Evolutionary conservation across 768 basidiomycete species (phyloP).

Genomic region (Tricholoma flavovirens): DNA sequence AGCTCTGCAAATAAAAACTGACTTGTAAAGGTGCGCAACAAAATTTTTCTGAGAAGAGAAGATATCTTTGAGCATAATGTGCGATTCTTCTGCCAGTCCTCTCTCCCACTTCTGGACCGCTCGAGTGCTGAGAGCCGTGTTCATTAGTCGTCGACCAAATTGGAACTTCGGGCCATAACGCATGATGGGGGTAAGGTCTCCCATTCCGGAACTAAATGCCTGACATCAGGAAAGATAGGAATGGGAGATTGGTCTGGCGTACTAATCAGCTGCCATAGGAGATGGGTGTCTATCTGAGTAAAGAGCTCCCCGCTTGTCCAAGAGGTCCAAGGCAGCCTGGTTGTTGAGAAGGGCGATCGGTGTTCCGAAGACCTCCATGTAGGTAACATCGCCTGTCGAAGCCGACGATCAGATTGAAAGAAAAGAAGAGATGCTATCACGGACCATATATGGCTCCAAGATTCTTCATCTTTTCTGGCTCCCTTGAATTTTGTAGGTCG

Average conservation of each 20-base stretch:
- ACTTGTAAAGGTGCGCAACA: conserved; percentile 13
- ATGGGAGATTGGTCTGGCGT: not conserved
- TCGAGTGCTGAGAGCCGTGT: conserved; percentile 14
- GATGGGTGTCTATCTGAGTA: conserved; percentile 15
- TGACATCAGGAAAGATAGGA: not conserved
- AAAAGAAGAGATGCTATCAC: not conserved
- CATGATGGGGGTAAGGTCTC: conserved; percentile 16
- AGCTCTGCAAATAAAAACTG: not conserved
- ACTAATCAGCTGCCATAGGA: conserved; percentile 16
- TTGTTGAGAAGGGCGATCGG: conserved; percentile 12
- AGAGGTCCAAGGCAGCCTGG: conserved; percentile 12
- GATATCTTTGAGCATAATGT: conserved; percentile 9
- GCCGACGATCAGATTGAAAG: not conserved
- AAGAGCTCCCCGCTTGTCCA: conserved; percentile 15
- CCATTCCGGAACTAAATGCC: conserved; percentile 14
- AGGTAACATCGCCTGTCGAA: not conserved
- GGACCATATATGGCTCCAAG: not conserved
- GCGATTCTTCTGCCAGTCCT: conserved; percentile 13
- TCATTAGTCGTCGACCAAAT: conserved; percentile 14
- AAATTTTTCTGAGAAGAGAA: conserved; percentile 6
- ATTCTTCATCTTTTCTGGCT: not conserved
- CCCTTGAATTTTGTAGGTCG: not conserved
- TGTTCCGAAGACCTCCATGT: conserved; percentile 2
- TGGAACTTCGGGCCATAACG: conserved; percentile 14
- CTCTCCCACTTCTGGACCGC: conserved; percentile 16